These are phyloP conservation scores for Colletotrichum phormii DNA, from an alignment of 2,329 filamentous ascomycete species.

Conservation along the genomic window DNA sequence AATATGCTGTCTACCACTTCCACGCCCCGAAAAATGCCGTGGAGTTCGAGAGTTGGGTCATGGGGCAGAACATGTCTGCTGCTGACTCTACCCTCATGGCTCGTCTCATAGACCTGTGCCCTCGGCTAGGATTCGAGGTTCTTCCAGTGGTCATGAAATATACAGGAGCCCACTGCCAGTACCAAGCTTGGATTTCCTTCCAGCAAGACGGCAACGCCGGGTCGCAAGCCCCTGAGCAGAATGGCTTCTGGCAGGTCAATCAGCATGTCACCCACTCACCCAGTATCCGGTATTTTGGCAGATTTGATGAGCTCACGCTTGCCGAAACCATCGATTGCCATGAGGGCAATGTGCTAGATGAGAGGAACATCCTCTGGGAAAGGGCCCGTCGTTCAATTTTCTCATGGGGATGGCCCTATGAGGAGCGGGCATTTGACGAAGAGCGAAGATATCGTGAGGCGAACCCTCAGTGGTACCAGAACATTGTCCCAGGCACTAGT, in stretches of 20 bases:
- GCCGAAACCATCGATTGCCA: slow-evolving; percentile 13
- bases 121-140: slow-evolving; percentile 27
- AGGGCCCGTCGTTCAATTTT: slow-evolving; percentile 26
- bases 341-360: slow-evolving; percentile 20
- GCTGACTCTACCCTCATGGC: slow-evolving; percentile 4
- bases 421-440: slow-evolving; percentile 12
- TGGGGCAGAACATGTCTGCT: slow-evolving; percentile 7
- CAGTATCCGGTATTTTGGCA: slow-evolving; percentile 8
- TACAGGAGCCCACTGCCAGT: slow-evolving; percentile 17
- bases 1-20: slow-evolving; percentile 25
- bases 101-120: slow-evolving; percentile 4
- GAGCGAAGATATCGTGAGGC: slow-evolving; percentile 16
- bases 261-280: slow-evolving; percentile 27
- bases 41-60: slow-evolving; percentile 18
- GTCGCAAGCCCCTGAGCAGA: not conserved
- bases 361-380: slow-evolving; percentile 24
- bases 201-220: not conserved
- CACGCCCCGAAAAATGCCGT: slow-evolving; percentile 12
- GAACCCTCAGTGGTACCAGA: slow-evolving; percentile 27
- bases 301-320: not conserved
- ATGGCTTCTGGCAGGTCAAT: slow-evolving; percentile 20
- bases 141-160: slow-evolving; percentile 30
- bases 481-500: slow-evolving; percentile 25
- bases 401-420: slow-evolving; percentile 8
- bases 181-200: slow-evolving; percentile 3